A percentile compares a stretch with the other conserved stretches of the same genome.
Evolutionary conservation across 345 rosid species (phyloP).

Genomic region (Populus tremula): DNA sequence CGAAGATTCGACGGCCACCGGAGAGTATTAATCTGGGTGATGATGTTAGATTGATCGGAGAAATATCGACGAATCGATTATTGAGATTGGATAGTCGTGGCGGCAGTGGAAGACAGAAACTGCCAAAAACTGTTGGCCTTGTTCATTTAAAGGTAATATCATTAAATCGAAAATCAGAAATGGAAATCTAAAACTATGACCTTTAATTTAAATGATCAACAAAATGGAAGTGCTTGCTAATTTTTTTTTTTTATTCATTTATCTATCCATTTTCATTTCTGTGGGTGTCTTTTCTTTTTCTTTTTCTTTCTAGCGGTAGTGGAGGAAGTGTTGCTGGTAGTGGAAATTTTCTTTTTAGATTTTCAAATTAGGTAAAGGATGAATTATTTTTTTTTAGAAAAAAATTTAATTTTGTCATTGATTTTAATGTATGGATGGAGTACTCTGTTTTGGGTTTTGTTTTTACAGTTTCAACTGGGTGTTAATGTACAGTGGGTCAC

Average conservation of each 20-base stretch:
- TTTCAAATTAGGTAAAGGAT: no score
- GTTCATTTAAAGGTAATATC: no score
- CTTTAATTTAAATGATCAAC: no score
- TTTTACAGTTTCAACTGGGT: conserved; percentile 65
- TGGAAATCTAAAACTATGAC: no score
- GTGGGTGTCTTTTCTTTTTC: no score
- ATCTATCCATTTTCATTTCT: neutral
- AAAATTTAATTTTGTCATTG: neutral
- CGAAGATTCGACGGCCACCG: conserved; percentile 65
- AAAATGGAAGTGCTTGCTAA: no score
- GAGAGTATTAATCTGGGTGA: conserved; percentile 54
- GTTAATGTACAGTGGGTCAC: conserved; percentile 94
- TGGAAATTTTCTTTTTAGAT: neutral
- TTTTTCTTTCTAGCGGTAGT: conserved; percentile 17
- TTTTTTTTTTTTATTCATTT: neutral
- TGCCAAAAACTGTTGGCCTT: neutral
- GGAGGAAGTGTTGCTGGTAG: no score
- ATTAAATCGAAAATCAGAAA: no score
- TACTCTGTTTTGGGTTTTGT: conserved; percentile 2
- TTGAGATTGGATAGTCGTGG: conserved; percentile 54
- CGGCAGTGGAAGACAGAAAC: conserved; percentile 44
- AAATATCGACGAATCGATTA: conserved; percentile 51
- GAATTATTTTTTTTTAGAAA: no score
- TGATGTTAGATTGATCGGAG: conserved; percentile 79
- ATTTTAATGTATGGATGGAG: neutral